A percentile compares a stretch with the other conserved stretches of the same genome.
Conservation (phyloP, 192 early-diverging fungal species). For the Pilaira anomala region DNA sequence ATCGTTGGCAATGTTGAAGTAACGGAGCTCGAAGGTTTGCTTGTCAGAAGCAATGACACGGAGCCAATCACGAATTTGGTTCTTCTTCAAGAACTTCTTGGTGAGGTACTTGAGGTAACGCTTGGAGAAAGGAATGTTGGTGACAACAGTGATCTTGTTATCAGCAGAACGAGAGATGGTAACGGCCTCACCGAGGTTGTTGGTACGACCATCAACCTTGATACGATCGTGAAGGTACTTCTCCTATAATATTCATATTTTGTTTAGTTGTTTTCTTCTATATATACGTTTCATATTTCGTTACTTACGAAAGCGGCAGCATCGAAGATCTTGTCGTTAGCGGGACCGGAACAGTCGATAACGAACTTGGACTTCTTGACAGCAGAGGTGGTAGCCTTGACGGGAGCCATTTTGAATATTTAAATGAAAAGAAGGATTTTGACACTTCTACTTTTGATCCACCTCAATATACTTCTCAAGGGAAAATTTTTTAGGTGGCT, state of each 20-base stretch:
- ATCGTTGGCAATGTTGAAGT: slow-evolving; percentile 85
- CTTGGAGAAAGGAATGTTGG: slow-evolving; percentile 85
- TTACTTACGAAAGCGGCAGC: slow-evolving; percentile 82
- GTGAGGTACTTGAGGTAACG: slow-evolving; percentile 99
- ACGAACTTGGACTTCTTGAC: slow-evolving; percentile 67
- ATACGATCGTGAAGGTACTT: slow-evolving; percentile 98
- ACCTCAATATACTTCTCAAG: too few relatives aligned
- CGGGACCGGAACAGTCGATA: slow-evolving; percentile 91
- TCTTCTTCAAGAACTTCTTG: slow-evolving; percentile 99
- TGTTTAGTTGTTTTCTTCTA: background rate
- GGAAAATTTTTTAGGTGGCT: too few relatives aligned
- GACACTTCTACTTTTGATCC: too few relatives aligned
- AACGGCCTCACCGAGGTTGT: slow-evolving; percentile 88
- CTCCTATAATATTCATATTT: slow-evolving; percentile 52
- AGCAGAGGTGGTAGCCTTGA: slow-evolving; percentile 25
- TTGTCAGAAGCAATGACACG: slow-evolving; percentile 90
- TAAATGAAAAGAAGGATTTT: too few relatives aligned
- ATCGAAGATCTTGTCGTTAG: slow-evolving; percentile 96
- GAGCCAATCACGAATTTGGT: slow-evolving; percentile 97
- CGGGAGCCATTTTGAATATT: slow-evolving; percentile 27
- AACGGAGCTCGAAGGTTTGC: slow-evolving; percentile 90
- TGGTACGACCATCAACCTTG: slow-evolving; percentile 95
- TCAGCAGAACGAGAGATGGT: slow-evolving; percentile 74
- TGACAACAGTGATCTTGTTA: slow-evolving; percentile 74
- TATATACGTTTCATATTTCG: too few relatives aligned